Percentiles rank a stretch among this genome's conserved stretches.
Conservation (phyloP, 2,329 filamentous ascomycete species). For the Fusarium tuaranense region DNA sequence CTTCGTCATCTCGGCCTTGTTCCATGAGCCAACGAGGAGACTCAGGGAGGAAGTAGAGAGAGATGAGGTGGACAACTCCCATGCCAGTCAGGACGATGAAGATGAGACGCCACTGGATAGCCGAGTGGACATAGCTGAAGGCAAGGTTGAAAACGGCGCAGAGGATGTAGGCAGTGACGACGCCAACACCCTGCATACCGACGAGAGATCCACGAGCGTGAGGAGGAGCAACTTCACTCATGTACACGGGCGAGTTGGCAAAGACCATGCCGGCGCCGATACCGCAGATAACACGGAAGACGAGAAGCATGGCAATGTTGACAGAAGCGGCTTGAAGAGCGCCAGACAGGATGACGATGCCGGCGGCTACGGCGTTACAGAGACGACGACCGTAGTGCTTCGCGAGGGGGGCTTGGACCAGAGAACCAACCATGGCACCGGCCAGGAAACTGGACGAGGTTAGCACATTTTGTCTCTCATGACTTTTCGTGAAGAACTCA, state of each 20-base stretch:
- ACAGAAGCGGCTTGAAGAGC: conserved; percentile 5
- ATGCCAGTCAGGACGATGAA: conserved; percentile 38
- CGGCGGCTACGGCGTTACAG: conserved; percentile 21
- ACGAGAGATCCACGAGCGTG: conserved; percentile 50
- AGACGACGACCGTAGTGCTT: conserved; percentile 27
- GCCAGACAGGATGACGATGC: conserved; percentile 17
- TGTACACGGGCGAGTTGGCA: conserved; percentile 52
- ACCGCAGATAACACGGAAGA: conserved; percentile 34
- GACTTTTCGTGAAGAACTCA: neutral
- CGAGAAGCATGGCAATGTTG: conserved; percentile 24
- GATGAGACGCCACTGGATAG: neutral
- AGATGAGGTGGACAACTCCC: conserved; percentile 42
- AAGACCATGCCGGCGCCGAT: conserved; percentile 52
- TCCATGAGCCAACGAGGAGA: conserved; percentile 54
- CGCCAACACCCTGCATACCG: conserved; percentile 48
- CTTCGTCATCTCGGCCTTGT: conserved; percentile 48
- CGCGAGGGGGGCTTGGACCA: conserved; percentile 27
- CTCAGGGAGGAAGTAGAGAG: conserved; percentile 48
- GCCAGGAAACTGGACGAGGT: conserved; percentile 5
- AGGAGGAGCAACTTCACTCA: conserved; percentile 51
- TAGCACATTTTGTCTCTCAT: neutral
- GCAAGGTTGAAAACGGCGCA: conserved; percentile 40
- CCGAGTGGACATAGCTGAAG: conserved; percentile 7
- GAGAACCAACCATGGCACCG: conserved; percentile 25
- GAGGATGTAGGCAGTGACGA: conserved; percentile 50